Conservation (phyloP, 345 rosid species). For the Eucalyptus marginata region DNA sequence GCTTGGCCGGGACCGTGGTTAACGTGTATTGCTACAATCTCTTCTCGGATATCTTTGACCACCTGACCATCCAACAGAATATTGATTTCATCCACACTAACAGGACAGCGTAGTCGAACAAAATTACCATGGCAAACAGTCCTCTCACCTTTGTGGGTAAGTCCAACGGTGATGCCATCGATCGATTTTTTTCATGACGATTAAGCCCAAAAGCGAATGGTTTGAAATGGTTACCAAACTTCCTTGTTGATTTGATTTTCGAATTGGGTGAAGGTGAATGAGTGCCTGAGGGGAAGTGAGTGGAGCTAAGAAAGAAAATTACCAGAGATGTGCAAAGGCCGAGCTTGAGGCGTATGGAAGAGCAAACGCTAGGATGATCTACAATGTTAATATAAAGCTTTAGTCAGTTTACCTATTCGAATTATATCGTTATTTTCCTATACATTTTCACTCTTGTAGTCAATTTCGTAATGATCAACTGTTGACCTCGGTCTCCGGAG, state of each 20-base stretch:
- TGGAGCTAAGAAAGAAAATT: background rate
- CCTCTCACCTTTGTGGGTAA: slow-evolving; percentile 51
- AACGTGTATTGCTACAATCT: slow-evolving; percentile 45
- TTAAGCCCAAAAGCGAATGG: background rate
- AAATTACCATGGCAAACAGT: slow-evolving; percentile 31
- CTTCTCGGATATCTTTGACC: slow-evolving; percentile 7
- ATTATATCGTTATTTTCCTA: background rate
- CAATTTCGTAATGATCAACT: background rate
- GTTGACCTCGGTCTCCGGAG: background rate
- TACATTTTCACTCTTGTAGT: background rate
- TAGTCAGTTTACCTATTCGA: background rate
- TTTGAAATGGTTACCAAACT: background rate
- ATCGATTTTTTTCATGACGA: background rate
- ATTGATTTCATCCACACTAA: slow-evolving; percentile 23
- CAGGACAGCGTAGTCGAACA: slow-evolving; percentile 12
- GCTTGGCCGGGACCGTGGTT: slow-evolving; percentile 18
- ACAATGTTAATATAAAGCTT: slow-evolving; percentile 29
- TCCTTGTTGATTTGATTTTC: background rate
- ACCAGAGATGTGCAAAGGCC: slow-evolving; percentile 12
- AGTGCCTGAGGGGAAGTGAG: slow-evolving; percentile 41
- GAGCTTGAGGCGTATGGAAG: slow-evolving; percentile 30
- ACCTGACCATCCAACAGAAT: slow-evolving; percentile 31
- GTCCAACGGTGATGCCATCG: background rate
- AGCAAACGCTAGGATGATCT: slow-evolving; percentile 61
- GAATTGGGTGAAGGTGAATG: slow-evolving; percentile 37